Conservation (phyloP, 2,329 filamentous ascomycete species). For the Mollisiaceae sp. region DNA sequence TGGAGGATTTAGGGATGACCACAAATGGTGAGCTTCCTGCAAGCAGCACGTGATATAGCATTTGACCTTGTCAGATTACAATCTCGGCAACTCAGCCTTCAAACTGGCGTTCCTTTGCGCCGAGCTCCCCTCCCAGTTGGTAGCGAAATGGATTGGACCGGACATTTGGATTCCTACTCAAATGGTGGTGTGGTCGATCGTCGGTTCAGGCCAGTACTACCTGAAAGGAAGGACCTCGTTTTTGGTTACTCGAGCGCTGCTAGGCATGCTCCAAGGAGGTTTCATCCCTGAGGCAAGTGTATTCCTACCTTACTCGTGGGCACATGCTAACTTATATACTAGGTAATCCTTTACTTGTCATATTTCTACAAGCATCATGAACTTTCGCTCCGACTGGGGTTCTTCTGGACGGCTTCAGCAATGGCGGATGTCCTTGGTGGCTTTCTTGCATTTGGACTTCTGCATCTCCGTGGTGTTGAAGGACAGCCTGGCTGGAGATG, state of each 20-base stretch:
- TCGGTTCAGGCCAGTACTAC: slow-evolving; percentile 56
- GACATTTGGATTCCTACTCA: slow-evolving; percentile 57
- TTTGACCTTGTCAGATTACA: slow-evolving; percentile 45
- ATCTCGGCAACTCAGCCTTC: slow-evolving; percentile 53
- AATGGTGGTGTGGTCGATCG: slow-evolving; percentile 58
- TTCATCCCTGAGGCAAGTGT: slow-evolving; percentile 48
- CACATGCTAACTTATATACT: slow-evolving; percentile 49
- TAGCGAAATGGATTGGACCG: slow-evolving; percentile 53
- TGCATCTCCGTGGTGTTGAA: slow-evolving; percentile 33
- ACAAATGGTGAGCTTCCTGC: slow-evolving; percentile 45
- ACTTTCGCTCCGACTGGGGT: slow-evolving; percentile 35
- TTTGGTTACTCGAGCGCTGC: slow-evolving; percentile 31
- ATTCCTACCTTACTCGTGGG: slow-evolving; percentile 50
- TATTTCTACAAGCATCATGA: slow-evolving; percentile 40
- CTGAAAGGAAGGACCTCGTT: slow-evolving; percentile 44
- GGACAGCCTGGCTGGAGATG: slow-evolving; percentile 46
- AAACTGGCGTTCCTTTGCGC: slow-evolving; percentile 43
- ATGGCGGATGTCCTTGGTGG: slow-evolving; percentile 33
- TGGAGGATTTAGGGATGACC: slow-evolving; percentile 56
- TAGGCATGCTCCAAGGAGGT: slow-evolving; percentile 38
- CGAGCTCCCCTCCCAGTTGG: slow-evolving; percentile 61
- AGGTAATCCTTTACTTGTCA: slow-evolving; percentile 40
- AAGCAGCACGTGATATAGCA: background rate
- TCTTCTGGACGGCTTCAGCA: slow-evolving; percentile 36
- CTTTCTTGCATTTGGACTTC: slow-evolving; percentile 37